Base-by-base conservation (phyloP, 441 rosid genomes). In the Populus hybrid region DNA sequence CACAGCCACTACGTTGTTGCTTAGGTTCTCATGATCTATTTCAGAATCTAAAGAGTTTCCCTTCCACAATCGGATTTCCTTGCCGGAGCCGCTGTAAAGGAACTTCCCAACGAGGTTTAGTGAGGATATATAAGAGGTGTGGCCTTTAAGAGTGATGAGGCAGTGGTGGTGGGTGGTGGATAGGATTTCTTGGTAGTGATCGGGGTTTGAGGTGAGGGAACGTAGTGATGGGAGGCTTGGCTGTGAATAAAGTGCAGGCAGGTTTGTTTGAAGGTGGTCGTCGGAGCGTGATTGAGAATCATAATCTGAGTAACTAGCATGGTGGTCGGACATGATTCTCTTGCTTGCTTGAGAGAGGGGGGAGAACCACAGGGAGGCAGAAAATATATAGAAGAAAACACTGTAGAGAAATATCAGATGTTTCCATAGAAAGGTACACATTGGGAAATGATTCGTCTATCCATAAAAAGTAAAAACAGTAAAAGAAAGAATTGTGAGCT, bases 61-160 rank as follows among this genome's bases (percentile, higher is more conserved):
- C 61, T 75, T 81, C 94, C 93, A 93, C 18, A 85, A 82, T 50
- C 88, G 80, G 46, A 90, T 82, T 67, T 88, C 89, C 34, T 89
- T 73, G 80, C 84, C 73, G 4, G 94, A 90, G 76, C 91, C 91
- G 32, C 82, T 84, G 76, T 76, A 86, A 67, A 93, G 86, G 67
- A 79, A 79, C 4, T 82, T 86, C 24, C 79, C 82, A 35, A 87
- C 76, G 59, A 90, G 70, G n/a, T 84, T 74, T 35, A 93, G 87
- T 79, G 90, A 88, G 84, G 86, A 89, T 14, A 88, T 77, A 71
- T 82, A 84, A 10, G 93, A 87, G 74, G 92, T 79, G 83, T 82
- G 85, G 79, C 78, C 83, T 69, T 77, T 76, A 73, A 90, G 84
- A 3, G 92, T 89, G 75, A 88, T 87, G 65, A 86, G 14, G 85